Evolutionary conservation across 1,284 basidiomycete species (phyloP).

Genomic region (Cutaneotrichosporon cavernicola): DNA sequence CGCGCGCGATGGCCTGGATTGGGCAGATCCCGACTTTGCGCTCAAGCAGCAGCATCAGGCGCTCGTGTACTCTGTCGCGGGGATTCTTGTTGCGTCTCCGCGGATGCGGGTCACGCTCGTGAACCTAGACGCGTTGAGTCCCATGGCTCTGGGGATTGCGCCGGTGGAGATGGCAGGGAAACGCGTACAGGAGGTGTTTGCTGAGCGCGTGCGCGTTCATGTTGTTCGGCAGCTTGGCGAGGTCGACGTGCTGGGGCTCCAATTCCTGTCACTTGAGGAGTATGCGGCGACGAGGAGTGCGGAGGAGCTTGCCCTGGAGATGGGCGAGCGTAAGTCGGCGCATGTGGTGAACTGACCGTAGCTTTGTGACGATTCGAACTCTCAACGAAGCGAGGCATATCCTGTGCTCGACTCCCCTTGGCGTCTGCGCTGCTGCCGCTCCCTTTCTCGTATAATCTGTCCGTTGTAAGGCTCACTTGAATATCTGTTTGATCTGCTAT

Average conservation of each 20-base stretch:
- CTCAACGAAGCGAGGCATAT: no score
- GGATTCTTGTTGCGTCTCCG: neutral
- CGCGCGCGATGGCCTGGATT: neutral
- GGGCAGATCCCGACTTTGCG: neutral
- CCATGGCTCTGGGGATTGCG: slow-evolving; percentile 3
- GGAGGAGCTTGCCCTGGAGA: slow-evolving; percentile 8
- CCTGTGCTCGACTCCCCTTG: no score
- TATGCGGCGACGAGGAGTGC: neutral
- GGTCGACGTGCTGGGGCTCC: neutral
- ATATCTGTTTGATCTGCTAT: no score
- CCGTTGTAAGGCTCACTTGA: no score
- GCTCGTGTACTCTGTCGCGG: slow-evolving; percentile 1
- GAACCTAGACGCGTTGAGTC: slow-evolving; percentile 3
- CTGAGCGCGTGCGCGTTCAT: neutral
- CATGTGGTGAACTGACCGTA: neutral
- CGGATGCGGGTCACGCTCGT: neutral
- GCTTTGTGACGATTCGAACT: neutral
- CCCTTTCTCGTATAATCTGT: no score
- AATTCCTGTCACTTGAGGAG: slow-evolving; percentile 2
- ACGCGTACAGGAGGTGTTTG: neutral
- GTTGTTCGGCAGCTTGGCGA: neutral
- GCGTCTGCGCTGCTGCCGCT: no score
- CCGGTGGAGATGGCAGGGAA: neutral
- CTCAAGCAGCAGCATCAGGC: slow-evolving; percentile 3
- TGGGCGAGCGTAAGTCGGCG: neutral